Percentiles rank a stretch among this genome's conserved stretches.
These are phyloP conservation scores for Hibiscus tridactylites DNA, from an alignment of 345 rosid genomes.

Conservation along the genomic window DNA sequence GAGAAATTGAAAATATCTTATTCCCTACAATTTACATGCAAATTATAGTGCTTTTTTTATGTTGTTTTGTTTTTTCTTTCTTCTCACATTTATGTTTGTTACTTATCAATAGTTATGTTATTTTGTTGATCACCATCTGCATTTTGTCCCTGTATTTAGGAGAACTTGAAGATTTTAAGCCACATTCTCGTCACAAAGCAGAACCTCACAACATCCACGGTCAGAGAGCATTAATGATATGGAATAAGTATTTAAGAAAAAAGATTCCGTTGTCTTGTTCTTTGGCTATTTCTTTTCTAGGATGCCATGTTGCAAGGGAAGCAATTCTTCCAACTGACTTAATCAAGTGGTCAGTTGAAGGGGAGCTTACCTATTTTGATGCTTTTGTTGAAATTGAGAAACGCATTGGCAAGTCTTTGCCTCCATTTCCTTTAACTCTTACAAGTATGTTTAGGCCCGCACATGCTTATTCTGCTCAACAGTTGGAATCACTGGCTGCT, in stretches of 20 bases:
- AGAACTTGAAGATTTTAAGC: slow-evolving; percentile 24
- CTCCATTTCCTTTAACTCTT: slow-evolving; percentile 32
- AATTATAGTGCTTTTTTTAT: not conserved
- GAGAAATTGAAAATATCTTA: not conserved
- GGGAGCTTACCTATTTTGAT: too few species aligned
- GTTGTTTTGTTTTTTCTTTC: not conserved
- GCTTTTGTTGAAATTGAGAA: slow-evolving; percentile 14
- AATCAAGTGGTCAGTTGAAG: slow-evolving; percentile 22
- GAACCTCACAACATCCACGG: slow-evolving; percentile 35
- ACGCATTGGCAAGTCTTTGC: slow-evolving; percentile 24
- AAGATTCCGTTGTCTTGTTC: slow-evolving; percentile 45
- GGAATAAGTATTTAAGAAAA: slow-evolving; percentile 28
- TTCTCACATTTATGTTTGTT: not conserved
- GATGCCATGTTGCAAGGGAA: slow-evolving; percentile 65
- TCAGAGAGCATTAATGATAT: slow-evolving; percentile 36
- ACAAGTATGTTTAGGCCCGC: slow-evolving; percentile 59
- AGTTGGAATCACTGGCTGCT: slow-evolving; percentile 54
- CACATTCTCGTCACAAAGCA: slow-evolving; percentile 10
- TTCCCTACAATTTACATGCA: not conserved
- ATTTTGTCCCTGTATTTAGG: slow-evolving; percentile 10
- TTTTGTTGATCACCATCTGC: not conserved
- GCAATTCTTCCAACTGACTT: slow-evolving; percentile 61
- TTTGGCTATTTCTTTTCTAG: slow-evolving; percentile 62
- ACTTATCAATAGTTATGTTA: not conserved
- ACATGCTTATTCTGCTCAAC: slow-evolving; percentile 39